A percentile compares a stretch with the other conserved stretches of the same genome.
Evolutionary conservation across 495 filamentous ascomycete genomes (phyloP).

Genomic region (Aspergillus cristatus): DNA sequence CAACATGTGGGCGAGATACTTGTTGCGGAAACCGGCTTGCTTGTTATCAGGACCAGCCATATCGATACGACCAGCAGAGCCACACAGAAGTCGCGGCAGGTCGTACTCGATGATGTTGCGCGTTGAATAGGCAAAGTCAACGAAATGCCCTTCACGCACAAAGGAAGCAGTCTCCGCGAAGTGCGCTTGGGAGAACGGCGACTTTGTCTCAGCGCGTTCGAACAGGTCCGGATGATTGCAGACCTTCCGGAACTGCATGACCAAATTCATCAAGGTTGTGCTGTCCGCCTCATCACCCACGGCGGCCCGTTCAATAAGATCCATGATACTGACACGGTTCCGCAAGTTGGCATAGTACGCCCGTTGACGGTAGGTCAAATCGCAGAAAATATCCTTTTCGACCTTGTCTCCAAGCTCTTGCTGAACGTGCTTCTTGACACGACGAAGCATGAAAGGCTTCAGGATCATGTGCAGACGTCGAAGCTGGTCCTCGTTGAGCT

Average conservation of each 20-base stretch:
- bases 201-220: slow-evolving; percentile 84
- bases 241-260: slow-evolving; percentile 99
- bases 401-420: slow-evolving; percentile 99
- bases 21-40: slow-evolving; percentile 64
- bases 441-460: slow-evolving; percentile 98
- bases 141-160: slow-evolving; percentile 71
- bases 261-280: slow-evolving; percentile 94
- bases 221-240: slow-evolving; percentile 98
- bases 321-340: slow-evolving; percentile 97
- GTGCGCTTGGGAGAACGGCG: slow-evolving; percentile 69
- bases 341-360: slow-evolving; percentile 83
- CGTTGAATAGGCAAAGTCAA: slow-evolving; percentile 79
- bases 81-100: slow-evolving; percentile 69
- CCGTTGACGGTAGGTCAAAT: slow-evolving; percentile 95
- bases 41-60: slow-evolving; percentile 66
- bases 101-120: slow-evolving; percentile 77
- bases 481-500: slow-evolving; percentile 95
- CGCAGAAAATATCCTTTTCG: slow-evolving; percentile 90
- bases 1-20: slow-evolving; percentile 66
- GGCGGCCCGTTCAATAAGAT: slow-evolving; percentile 94
- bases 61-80: slow-evolving; percentile 65
- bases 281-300: slow-evolving; percentile 91
- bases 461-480: slow-evolving; percentile 97
- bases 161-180: slow-evolving; percentile 95
- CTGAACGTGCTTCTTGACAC: slow-evolving; percentile 98